phyloP scores from a whole-genome alignment of 2,329 filamentous ascomycete genomes.

The Epichloe scottii region DNA sequence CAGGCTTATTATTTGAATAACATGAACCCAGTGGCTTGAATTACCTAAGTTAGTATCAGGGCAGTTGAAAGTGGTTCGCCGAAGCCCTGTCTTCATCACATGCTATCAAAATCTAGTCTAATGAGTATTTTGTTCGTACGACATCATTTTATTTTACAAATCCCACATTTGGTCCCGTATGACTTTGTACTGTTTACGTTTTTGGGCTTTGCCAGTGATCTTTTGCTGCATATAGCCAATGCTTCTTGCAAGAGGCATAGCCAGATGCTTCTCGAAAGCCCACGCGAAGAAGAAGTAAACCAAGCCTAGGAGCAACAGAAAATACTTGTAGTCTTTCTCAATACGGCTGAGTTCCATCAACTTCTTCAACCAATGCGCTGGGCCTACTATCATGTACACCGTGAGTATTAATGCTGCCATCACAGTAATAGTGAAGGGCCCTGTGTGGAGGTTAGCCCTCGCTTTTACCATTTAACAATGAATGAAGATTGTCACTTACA shows the following conservation, averaged over 20 bases:
- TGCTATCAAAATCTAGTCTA: background rate
- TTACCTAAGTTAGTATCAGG: no score
- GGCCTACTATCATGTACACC: conserved; percentile 68
- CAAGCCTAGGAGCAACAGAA: conserved; percentile 57
- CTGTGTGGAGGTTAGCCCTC: conserved; percentile 33
- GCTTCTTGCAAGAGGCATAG: conserved; percentile 53
- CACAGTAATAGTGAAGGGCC: conserved; percentile 75
- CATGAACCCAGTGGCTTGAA: no score
- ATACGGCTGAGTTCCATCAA: conserved; percentile 82
- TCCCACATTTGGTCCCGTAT: conserved; percentile 46
- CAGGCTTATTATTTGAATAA: no score
- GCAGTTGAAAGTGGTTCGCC: background rate
- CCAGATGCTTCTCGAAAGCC: conserved; percentile 57
- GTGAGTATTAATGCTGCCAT: conserved; percentile 53
- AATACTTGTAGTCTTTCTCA: conserved; percentile 57
- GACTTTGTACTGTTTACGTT: conserved; percentile 78
- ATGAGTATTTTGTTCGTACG: background rate
- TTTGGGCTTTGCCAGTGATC: conserved; percentile 53
- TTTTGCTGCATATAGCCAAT: conserved; percentile 49
- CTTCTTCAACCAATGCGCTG: conserved; percentile 52
- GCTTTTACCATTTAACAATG: background rate
- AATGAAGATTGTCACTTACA: conserved; percentile 39
- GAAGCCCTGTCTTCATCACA: background rate
- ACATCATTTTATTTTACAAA: conserved; percentile 2
- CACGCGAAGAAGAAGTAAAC: conserved; percentile 59